Evolutionary conservation across 768 basidiomycete species (phyloP), one percentile per base, ranked within the genome.

Genomic region (Boletales sp.): DNA sequence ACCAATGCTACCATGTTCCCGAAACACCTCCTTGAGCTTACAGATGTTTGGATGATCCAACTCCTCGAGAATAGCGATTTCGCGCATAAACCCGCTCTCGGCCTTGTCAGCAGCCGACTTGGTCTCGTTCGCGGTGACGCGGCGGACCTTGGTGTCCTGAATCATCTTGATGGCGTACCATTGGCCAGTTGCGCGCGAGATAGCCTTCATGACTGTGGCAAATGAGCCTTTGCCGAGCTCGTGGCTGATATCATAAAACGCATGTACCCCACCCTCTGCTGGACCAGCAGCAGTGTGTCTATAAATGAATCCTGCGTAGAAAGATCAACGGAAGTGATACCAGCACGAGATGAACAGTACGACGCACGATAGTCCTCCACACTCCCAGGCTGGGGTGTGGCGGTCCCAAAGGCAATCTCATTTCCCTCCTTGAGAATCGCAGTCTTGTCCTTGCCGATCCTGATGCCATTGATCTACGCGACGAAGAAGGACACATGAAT

Each of bases 91-190:
- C 29, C 69, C 61, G 2, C 52, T 61, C 19, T 68, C 73, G 51
- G 61, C 64, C 49, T 69, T 66, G 3, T 51, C 62, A 1, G 44
- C 60, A 8, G 58, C 62, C 7, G 69, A 66, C 32, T 57, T 64
- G 41, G 63, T 61, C 6, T 67, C 66, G 40, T 63, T 63, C 7
- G 64, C 61, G 21, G 65, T 55, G 13, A 68, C 66, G 32, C 72
- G 73, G 49, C 70, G 73, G 49, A 76, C 72, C 73, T 75, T 72
- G 56, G 52, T 71, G 12, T 64, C 74, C 38, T 83, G 76, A 52
- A 94, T 91, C 73, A 92, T 85, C 74, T 98, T 98, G 67, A 94
- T 83, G 0, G 95, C 95, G 54, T 80, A 85, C 76, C 83, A 83
- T 49, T 79, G 70, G 11, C 91, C 91, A 11, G 85, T 86, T 18